These are phyloP conservation scores for Thelonectria blattea DNA, from an alignment of 2,329 filamentous ascomycete genomes.

Conservation along the genomic window DNA sequence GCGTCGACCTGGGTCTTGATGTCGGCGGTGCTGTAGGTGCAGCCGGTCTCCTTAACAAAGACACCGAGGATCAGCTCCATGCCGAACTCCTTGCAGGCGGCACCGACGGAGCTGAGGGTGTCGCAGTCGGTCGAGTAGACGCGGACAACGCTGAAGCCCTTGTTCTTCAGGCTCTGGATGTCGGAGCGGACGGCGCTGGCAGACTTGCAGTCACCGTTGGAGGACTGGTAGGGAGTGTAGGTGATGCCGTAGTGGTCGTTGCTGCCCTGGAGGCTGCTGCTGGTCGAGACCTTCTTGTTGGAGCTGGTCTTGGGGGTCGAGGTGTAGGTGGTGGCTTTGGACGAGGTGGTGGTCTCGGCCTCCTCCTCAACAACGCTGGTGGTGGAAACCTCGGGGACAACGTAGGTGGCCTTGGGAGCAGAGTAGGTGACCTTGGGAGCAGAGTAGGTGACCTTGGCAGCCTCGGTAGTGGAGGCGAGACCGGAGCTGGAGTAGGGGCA, in stretches of 20 bases:
- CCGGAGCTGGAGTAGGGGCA: conserved; percentile 68
- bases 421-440: conserved; percentile 24
- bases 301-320: conserved; percentile 29
- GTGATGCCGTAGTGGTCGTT: conserved; percentile 74
- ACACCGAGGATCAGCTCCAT: conserved; percentile 86
- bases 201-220: conserved; percentile 68
- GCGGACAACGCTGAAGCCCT: conserved; percentile 75
- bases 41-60: conserved; percentile 74
- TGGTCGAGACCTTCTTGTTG: conserved; percentile 33
- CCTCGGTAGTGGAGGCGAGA: conserved; percentile 37
- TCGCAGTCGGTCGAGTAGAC: conserved; percentile 93
- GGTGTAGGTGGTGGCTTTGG: conserved; percentile 18
- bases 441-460: conserved; percentile 22
- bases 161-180: conserved; percentile 64
- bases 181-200: conserved; percentile 63
- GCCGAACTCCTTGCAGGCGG: conserved; percentile 68
- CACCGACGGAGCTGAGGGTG: conserved; percentile 77
- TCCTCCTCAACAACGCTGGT: conserved; percentile 15
- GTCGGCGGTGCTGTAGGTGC: conserved; percentile 62
- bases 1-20: conserved; percentile 76
- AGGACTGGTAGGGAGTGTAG: conserved; percentile 75
- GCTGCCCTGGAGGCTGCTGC: conserved; percentile 46
- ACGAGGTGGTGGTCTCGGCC: conserved; percentile 13
- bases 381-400: conserved; percentile 30
- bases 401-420: conserved; percentile 21